These are phyloP conservation scores for Silene conica DNA, from an alignment of 148 eudicot species.

Conservation along the genomic window DNA sequence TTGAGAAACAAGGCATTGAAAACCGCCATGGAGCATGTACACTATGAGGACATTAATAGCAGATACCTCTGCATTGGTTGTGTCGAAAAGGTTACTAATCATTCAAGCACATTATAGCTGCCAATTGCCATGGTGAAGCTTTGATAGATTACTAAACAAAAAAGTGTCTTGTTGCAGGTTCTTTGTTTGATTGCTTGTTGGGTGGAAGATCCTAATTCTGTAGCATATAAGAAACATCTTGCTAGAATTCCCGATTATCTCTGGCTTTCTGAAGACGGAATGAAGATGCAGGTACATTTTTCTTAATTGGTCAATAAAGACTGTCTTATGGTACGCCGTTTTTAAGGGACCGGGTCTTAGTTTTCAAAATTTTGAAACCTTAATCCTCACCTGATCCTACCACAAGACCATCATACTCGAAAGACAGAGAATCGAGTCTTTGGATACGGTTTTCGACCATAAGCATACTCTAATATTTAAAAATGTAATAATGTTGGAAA, in stretches of 20 bases:
- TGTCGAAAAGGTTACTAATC: constrained; percentile 58
- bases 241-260: constrained; percentile 58
- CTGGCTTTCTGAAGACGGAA: constrained; percentile 71
- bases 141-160: too few species aligned
- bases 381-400: too few species aligned
- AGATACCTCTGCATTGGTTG: constrained; percentile 51
- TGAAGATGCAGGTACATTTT: constrained; percentile 59
- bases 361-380: too few species aligned
- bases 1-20: constrained; percentile 40
- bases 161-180: too few species aligned
- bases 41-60: constrained; percentile 22
- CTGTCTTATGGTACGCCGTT: too few species aligned
- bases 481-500: not conserved
- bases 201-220: constrained; percentile 67
- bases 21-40: too few species aligned
- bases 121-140: too few species aligned
- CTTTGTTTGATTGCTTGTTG: constrained; percentile 60
- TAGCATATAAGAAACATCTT: constrained; percentile 53
- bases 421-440: not conserved
- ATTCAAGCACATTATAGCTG: too few species aligned
- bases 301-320: too few species aligned
- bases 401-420: not conserved
- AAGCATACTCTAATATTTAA: not conserved
- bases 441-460: too few species aligned
- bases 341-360: too few species aligned